These are phyloP conservation scores for Mucor mucedo DNA, from an alignment of 371 early-diverging fungal species.

Conservation along the genomic window DNA sequence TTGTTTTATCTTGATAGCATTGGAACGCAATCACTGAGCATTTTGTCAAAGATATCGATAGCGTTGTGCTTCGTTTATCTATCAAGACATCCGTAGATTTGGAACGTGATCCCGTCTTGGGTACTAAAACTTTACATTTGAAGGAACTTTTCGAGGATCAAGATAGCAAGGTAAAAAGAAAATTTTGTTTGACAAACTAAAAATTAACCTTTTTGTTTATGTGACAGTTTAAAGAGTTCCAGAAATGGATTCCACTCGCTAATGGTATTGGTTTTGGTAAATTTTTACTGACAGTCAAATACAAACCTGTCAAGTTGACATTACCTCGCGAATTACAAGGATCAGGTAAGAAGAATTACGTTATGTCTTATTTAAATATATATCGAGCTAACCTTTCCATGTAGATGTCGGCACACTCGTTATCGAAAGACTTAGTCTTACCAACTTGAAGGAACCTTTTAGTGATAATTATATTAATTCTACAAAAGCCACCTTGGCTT, in stretches of 20 bases:
- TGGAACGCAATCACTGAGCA: conserved; percentile 51
- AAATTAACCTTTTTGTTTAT: not conserved
- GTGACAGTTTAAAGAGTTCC: conserved; percentile 33
- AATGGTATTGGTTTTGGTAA: conserved; percentile 52
- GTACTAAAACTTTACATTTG: conserved; percentile 27
- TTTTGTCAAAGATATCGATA: conserved; percentile 34
- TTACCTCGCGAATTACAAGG: conserved; percentile 38
- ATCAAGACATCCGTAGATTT: conserved; percentile 42
- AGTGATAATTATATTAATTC: conserved; percentile 9
- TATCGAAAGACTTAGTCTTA: conserved; percentile 31
- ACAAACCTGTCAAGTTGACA: conserved; percentile 46
- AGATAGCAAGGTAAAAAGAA: conserved; percentile 19
- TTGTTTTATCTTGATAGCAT: conserved; percentile 23
- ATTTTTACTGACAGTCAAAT: conserved; percentile 42
- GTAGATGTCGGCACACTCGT: conserved; percentile 48
- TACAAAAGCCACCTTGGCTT: conserved; percentile 32
- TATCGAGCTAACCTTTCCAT: not conserved
- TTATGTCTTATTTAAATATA: not conserved
- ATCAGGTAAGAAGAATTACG: conserved; percentile 22
- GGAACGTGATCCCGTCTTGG: conserved; percentile 47
- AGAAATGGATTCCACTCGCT: conserved; percentile 39
- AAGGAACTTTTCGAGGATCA: conserved; percentile 38
- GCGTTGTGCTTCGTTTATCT: conserved; percentile 32
- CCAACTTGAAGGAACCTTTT: conserved; percentile 29
- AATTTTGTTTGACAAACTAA: conserved; percentile 10